These are phyloP conservation scores for Cyberlindnera mississippiensis DNA, from an alignment of 805 yeast genomes.

Conservation along the genomic window DNA sequence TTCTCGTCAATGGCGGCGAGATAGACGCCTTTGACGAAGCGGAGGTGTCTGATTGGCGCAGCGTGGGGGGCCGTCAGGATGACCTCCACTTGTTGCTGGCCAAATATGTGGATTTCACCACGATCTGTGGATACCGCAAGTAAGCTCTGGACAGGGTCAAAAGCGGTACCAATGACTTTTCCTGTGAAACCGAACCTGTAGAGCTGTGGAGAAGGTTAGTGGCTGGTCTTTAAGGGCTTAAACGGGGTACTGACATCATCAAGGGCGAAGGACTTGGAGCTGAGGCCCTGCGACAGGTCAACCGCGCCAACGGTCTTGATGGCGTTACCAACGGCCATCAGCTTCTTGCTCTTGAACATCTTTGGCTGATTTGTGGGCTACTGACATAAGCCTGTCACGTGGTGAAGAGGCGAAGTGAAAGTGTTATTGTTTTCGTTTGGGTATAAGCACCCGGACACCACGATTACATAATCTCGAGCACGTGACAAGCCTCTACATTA, in stretches of 20 bases:
- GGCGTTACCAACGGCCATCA: conserved; percentile 31
- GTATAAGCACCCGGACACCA: too few species aligned
- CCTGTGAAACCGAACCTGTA: conserved; percentile 59
- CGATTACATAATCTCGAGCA: too few species aligned
- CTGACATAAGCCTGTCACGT: background rate
- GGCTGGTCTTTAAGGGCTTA: background rate
- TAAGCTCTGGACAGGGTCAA: conserved; percentile 85
- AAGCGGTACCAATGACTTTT: conserved; percentile 61
- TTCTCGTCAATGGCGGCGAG: conserved; percentile 65
- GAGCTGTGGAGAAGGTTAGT: conserved; percentile 12
- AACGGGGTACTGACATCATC: conserved; percentile 27
- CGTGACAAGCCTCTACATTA: too few species aligned
- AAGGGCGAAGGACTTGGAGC: conserved; percentile 30
- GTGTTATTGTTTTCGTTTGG: too few species aligned
- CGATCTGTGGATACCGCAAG: conserved; percentile 73
- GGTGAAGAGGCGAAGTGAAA: conserved; percentile 1
- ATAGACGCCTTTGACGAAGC: conserved; percentile 78
- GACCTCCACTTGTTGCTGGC: conserved; percentile 76
- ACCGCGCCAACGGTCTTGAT: conserved; percentile 30
- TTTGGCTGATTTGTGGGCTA: background rate
- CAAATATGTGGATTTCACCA: conserved; percentile 74
- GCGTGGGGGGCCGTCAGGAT: conserved; percentile 51
- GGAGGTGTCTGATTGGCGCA: conserved; percentile 48
- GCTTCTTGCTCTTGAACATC: conserved; percentile 21
- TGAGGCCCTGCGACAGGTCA: conserved; percentile 29